Percentiles rank a stretch among this genome's conserved stretches.
Conservation (phyloP, 2,329 filamentous ascomycete genomes). For the Aspergillus flavus region DNA sequence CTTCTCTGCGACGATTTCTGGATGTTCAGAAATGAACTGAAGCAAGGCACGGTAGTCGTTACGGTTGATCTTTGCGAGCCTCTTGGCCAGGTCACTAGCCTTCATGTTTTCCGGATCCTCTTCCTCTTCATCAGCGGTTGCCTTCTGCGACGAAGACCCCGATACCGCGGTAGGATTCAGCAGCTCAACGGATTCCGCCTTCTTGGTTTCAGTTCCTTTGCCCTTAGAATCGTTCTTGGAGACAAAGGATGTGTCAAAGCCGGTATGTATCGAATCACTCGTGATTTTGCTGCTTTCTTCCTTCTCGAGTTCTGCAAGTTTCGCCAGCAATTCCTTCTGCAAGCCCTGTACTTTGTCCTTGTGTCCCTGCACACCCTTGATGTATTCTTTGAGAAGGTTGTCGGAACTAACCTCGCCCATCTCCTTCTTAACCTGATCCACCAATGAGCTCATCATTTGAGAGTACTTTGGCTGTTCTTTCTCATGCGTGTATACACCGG, state of each 20-base stretch:
- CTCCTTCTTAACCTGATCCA: conserved; percentile 89
- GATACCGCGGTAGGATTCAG: conserved; percentile 65
- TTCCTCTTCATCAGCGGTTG: conserved; percentile 48
- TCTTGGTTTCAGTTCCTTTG: conserved; percentile 46
- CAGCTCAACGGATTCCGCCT: conserved; percentile 62
- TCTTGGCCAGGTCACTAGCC: conserved; percentile 74
- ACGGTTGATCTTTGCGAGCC: conserved; percentile 77
- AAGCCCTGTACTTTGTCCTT: conserved; percentile 75
- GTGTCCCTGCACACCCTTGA: conserved; percentile 76
- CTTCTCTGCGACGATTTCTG: conserved; percentile 75
- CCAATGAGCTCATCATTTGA: conserved; percentile 96
- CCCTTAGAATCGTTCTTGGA: conserved; percentile 59
- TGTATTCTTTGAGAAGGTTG: conserved; percentile 72
- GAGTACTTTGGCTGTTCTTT: conserved; percentile 82
- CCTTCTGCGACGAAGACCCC: conserved; percentile 47
- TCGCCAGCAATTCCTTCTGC: conserved; percentile 72
- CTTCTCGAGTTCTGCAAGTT: conserved; percentile 79
- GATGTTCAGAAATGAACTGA: conserved; percentile 77
- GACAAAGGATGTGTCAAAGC: conserved; percentile 86
- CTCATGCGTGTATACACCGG: conserved; percentile 75
- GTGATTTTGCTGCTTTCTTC: conserved; percentile 90
- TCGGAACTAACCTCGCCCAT: conserved; percentile 73
- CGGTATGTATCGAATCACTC: conserved; percentile 83
- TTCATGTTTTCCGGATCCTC: conserved; percentile 74
- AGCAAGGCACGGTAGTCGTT: conserved; percentile 74